Conservation (phyloP, 805 yeast genomes). For the Saccharomycopsis fermentans region DNA sequence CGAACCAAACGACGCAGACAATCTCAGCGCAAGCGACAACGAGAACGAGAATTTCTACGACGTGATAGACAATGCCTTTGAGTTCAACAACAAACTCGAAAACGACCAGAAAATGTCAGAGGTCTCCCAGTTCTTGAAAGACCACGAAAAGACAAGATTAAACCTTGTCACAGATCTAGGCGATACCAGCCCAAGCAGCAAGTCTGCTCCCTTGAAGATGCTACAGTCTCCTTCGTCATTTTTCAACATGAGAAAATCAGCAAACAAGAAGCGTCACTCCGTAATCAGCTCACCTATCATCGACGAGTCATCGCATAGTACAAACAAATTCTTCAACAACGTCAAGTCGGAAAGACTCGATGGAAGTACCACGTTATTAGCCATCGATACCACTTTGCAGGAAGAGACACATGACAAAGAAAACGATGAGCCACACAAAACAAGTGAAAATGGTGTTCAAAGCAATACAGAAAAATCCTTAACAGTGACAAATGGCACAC, state of each 20-base stretch:
- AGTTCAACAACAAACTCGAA: background rate
- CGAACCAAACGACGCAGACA: background rate
- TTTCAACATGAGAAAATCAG: background rate
- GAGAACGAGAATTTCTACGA: slow-evolving; percentile 2
- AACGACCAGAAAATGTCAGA: background rate
- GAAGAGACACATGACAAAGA: background rate
- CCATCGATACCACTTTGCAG: background rate
- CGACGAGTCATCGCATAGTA: background rate
- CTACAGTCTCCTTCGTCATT: background rate
- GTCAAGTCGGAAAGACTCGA: background rate
- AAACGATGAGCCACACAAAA: no score
- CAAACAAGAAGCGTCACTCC: background rate
- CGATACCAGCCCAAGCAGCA: background rate
- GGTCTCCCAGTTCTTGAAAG: slow-evolving; percentile 10
- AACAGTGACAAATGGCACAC: no score
- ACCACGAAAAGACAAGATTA: slow-evolving; percentile 4
- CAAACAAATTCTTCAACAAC: background rate
- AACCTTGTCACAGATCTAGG: background rate
- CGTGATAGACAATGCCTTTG: background rate
- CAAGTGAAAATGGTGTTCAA: no score
- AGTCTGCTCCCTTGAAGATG: background rate
- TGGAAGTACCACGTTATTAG: background rate
- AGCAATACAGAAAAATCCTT: no score
- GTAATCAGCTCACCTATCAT: background rate
- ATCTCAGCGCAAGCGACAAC: background rate